Evolutionary conservation across 371 early-diverging fungal genomes (phyloP), one percentile per base, ranked within the genome.

Genomic region (Rhizopus arrhizus): DNA sequence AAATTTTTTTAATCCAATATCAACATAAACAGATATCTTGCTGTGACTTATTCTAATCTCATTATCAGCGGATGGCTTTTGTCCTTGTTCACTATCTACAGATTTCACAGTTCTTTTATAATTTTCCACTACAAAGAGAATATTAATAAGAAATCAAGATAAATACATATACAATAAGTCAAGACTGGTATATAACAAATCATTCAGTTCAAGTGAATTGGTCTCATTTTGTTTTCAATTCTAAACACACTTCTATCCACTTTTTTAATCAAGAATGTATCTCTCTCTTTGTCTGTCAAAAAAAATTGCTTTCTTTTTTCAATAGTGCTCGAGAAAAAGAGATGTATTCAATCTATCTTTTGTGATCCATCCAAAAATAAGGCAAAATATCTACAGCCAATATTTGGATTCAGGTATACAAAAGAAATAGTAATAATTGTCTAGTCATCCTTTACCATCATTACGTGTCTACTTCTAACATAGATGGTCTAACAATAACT

Each of bases 401-500:
- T 53, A 57, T 34, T 51, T 46, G 48, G 62, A 74, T 66, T 74
- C 77, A 75, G 68, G 55, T 59, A n/a, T 48, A 5, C 13, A 43
- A 58, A 48, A 53, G 69, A 64, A 57, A 54, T 36, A 52, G 47
- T 33, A 31, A 29, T 12, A 11, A 41, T 35, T 80, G 72, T 80
- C 34, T 59, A 54, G 77, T 58, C 75, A 74, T 62, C 80, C 80
- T 80, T 80, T 80, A 73, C 73, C 77, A 66, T 38, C 64, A 56
- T 22, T 46, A 64, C 50, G 56, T 54, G 47, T 47, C 43, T 55
- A 15, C 33, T 61, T 66, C 38, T 42, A 59, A 60, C 62, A 56
- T 53, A 61, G 56, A 66, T 65, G 68, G 68, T 73, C 74, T 75
- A 73, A 71, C 69, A 75, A 69, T 72, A 64, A 59, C 74, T 51